These are phyloP conservation scores for Pythium angustatum DNA, from an alignment of 352 stramenopile genomes.

Conservation along the genomic window DNA sequence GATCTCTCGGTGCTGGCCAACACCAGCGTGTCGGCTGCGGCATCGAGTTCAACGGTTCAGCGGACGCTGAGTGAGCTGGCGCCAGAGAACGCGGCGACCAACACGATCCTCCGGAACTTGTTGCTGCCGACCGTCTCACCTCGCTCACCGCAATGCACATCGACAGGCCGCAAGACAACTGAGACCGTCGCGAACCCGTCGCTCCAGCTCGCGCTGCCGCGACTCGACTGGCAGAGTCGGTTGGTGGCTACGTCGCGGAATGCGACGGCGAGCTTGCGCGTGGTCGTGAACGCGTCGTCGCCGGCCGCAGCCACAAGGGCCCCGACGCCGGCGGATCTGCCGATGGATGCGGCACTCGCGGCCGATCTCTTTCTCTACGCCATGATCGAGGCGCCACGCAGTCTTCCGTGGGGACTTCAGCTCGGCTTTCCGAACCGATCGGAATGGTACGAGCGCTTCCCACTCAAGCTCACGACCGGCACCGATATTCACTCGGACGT, in stretches of 20 bases:
- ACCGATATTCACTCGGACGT: background rate
- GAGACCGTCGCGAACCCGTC: background rate
- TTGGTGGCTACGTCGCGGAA: background rate
- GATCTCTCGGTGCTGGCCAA: background rate
- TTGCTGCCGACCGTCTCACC: background rate
- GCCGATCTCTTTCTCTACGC: conserved; percentile 8
- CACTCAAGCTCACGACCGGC: background rate
- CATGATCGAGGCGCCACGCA: background rate
- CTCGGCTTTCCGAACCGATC: background rate
- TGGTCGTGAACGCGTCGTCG: background rate
- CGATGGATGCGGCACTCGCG: conserved; percentile 1
- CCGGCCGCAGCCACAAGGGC: background rate
- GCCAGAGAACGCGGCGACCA: background rate
- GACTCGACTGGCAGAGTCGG: background rate
- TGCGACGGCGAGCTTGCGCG: background rate
- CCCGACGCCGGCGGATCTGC: background rate
- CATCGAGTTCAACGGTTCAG: background rate
- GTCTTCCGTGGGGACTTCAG: background rate
- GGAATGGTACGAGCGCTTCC: background rate
- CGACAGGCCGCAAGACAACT: no score
- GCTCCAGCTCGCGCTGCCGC: background rate
- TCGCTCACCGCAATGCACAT: no score
- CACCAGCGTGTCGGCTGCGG: background rate
- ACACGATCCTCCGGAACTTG: conserved; percentile 11
- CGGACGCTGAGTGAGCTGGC: background rate